Evolutionary conservation across 306 rosid genomes (phyloP).

Genomic region (Malus fusca): DNA sequence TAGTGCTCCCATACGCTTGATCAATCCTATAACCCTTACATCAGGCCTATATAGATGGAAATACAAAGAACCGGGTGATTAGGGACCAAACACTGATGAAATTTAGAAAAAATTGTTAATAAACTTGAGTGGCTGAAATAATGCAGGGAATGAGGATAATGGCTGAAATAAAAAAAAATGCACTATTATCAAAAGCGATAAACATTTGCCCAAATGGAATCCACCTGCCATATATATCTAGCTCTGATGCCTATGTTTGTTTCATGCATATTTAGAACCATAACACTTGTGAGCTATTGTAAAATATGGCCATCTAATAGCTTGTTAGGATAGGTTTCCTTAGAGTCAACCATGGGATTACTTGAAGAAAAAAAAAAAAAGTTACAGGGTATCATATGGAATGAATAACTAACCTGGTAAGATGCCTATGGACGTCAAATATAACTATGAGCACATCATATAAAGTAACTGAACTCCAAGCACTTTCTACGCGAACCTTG

Average conservation of each 20-base stretch:
- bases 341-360: not conserved
- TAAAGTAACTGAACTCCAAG: conserved; percentile 82
- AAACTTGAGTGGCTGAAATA: no score
- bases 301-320: not conserved
- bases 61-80: not conserved
- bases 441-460: conserved; percentile 80
- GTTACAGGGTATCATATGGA: conserved; percentile 4
- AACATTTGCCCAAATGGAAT: not conserved
- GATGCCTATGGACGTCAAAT: conserved; percentile 88
- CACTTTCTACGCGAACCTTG: conserved; percentile 89
- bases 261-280: not conserved
- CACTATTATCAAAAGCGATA: not conserved
- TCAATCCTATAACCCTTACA: conserved; percentile 62
- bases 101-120: not conserved
- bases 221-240: not conserved
- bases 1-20: conserved; percentile 66
- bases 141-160: not conserved
- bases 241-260: not conserved
- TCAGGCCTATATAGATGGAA: conserved; percentile 58
- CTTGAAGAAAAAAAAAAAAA: not conserved
- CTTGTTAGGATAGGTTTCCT: not conserved
- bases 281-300: not conserved
- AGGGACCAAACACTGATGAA: not conserved
- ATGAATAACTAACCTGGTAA: conserved; percentile 50
- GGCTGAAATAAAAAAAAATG: not conserved